These are phyloP conservation scores for Colletotrichum cereale DNA, from an alignment of 2,329 filamentous ascomycete species.

Conservation along the genomic window DNA sequence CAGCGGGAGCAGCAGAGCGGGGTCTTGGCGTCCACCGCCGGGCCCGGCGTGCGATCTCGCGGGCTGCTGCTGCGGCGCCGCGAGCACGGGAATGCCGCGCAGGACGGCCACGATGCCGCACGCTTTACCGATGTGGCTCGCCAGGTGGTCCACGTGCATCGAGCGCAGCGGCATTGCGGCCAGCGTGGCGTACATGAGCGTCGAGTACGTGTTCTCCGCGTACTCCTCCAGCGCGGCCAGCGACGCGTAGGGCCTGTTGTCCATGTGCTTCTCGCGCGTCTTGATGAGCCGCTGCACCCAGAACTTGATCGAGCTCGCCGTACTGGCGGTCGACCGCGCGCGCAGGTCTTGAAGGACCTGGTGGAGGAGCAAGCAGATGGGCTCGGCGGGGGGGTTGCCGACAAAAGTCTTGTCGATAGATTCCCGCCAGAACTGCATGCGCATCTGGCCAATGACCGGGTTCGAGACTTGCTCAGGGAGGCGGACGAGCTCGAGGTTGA, in stretches of 20 bases:
- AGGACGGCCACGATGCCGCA: slow-evolving; percentile 88
- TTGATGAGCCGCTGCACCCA: slow-evolving; percentile 84
- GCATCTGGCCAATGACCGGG: slow-evolving; percentile 86
- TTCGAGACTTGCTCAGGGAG: slow-evolving; percentile 92
- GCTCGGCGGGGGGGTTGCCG: slow-evolving; percentile 86
- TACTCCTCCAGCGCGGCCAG: slow-evolving; percentile 85
- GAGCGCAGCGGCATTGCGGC: slow-evolving; percentile 84
- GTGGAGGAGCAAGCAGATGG: slow-evolving; percentile 86
- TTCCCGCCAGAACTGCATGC: slow-evolving; percentile 96
- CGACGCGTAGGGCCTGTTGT: slow-evolving; percentile 83
- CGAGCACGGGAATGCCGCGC: slow-evolving; percentile 89
- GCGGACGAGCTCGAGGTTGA: slow-evolving; percentile 92
- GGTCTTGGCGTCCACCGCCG: slow-evolving; percentile 50
- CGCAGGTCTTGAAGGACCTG: slow-evolving; percentile 76
- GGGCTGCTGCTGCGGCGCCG: slow-evolving; percentile 75
- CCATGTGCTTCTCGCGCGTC: slow-evolving; percentile 84
- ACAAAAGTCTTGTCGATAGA: slow-evolving; percentile 82
- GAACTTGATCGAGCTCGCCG: slow-evolving; percentile 70
- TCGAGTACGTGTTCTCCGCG: slow-evolving; percentile 94
- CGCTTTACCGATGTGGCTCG: slow-evolving; percentile 95
- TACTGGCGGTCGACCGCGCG: slow-evolving; percentile 50
- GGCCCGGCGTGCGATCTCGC: slow-evolving; percentile 57
- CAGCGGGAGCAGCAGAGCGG: slow-evolving; percentile 80
- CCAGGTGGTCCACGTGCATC: slow-evolving; percentile 89
- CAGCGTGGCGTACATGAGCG: slow-evolving; percentile 88